Evolutionary conservation across 106 monocot genomes (phyloP), one percentile per base, ranked within the genome.

Genomic region (Dioscorea dumetorum): DNA sequence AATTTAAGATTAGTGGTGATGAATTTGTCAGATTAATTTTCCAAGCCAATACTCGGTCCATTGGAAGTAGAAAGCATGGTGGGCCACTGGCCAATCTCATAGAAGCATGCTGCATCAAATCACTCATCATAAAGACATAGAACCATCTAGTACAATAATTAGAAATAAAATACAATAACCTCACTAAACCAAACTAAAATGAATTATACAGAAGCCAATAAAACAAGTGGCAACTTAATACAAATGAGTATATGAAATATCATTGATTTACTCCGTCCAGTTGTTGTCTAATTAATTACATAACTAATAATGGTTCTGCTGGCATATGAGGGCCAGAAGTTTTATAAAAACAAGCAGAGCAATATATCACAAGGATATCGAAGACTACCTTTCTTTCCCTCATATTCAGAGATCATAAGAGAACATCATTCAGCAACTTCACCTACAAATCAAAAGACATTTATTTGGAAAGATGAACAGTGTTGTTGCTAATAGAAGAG

Each of bases 361-460:
- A 41, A 41, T 41, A 41, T 41, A 41, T 41, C 41, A 41, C 41
- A 64, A 64, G 33, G 18, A 33, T 19, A 33, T 33, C 81, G 84
- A 81, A 88, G 72, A 83, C 88, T 91, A 91, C 91, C 95, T 91
- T 87, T 68, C 76, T 70, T 77, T 73, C 86, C 87, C 84, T 92
- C 92, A 62, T 77, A 81, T 78, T 99, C 97, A 99, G 97, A 92
- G 95, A 88, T 88, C 85, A 80, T 83, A 82, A 82, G 70, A 92
- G 88, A 80, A 81, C 80, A 85, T 78, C 75, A 89, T 77, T 87
- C 80, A 92, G 77, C 91, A 92, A 91, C 62, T 78, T 91, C 80
- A 93, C 97, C 97, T 99, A 99, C 97, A 99, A 90, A 87, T 77
- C 58, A 84, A 79, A 99, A 99, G 82, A 93, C 52, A 88, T 90